Percentiles rank a stretch among this genome's conserved stretches.
Evolutionary conservation across 305 asterid genomes (phyloP).

Genomic region (Coffea humblotiana): DNA sequence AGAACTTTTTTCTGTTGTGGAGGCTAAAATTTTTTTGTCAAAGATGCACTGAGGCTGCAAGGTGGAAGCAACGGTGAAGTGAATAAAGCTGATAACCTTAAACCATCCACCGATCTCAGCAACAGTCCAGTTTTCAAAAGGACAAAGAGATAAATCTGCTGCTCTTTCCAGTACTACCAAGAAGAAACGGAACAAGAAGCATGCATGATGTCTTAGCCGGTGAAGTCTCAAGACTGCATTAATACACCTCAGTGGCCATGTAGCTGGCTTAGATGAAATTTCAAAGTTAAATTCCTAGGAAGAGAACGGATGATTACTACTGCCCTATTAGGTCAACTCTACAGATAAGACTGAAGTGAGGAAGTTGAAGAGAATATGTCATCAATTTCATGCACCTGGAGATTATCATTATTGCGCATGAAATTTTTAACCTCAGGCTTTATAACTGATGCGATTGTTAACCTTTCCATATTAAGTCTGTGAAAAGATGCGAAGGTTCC

Average conservation of each 20-base stretch:
- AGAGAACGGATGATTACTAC: background rate
- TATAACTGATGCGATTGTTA: no score
- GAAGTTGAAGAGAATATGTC: background rate
- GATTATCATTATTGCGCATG: background rate
- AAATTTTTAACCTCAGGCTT: no score
- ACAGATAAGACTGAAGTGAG: background rate
- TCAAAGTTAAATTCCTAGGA: background rate
- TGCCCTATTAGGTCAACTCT: background rate
- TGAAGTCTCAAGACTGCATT: background rate
- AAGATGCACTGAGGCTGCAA: slow-evolving; percentile 49
- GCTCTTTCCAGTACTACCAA: slow-evolving; percentile 57
- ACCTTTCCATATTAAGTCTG: no score
- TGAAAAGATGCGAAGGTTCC: no score
- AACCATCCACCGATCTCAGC: slow-evolving; percentile 32
- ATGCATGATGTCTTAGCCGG: slow-evolving; percentile 18
- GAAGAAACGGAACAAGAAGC: slow-evolving; percentile 49
- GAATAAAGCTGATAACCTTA: slow-evolving; percentile 21
- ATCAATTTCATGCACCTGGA: background rate
- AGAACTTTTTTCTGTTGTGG: slow-evolving; percentile 43
- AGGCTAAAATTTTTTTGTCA: slow-evolving; percentile 72
- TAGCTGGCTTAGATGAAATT: background rate
- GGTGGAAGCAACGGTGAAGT: slow-evolving; percentile 35
- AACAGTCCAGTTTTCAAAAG: slow-evolving; percentile 46
- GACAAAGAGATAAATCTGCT: slow-evolving; percentile 51
- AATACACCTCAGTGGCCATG: background rate